Percentiles rank a stretch among this genome's conserved stretches.
These are phyloP conservation scores for Oryza nivara DNA, from an alignment of 176 grass and related monocot species.

Conservation along the genomic window DNA sequence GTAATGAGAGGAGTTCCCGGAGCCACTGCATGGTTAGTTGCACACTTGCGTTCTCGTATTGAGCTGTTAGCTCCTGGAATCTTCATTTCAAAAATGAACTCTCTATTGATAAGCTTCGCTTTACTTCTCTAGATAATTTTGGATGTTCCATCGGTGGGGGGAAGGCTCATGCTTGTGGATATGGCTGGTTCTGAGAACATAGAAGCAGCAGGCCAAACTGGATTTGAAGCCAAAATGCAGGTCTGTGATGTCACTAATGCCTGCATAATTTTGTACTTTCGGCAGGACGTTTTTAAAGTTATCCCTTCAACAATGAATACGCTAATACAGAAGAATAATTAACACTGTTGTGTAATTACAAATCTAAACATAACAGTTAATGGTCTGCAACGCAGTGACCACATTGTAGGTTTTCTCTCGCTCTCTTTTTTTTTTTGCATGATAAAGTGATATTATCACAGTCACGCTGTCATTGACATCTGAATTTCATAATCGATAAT, in stretches of 20 bases:
- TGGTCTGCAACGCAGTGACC: background rate
- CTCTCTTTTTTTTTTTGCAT: background rate
- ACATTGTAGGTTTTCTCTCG: background rate
- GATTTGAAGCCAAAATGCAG: conserved; percentile 98
- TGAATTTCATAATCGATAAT: no score
- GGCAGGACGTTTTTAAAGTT: background rate
- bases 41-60: conserved; percentile 27
- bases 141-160: conserved; percentile 91
- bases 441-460: conserved; percentile 10
- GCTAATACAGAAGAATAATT: background rate
- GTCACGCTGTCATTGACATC: background rate
- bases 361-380: background rate
- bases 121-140: conserved; percentile 69
- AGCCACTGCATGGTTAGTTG: conserved; percentile 87
- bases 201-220: conserved; percentile 84
- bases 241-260: conserved; percentile 28
- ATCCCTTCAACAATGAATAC: background rate
- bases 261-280: background rate
- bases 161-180: conserved; percentile 91
- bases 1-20: conserved; percentile 88
- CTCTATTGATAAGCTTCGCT: background rate
- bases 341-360: background rate
- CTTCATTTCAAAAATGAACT: background rate
- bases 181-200: conserved; percentile 99
- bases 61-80: background rate